Evolutionary conservation across 2,329 filamentous ascomycete genomes (phyloP), one percentile per base, ranked within the genome.

Genomic region (Fusarium poae): DNA sequence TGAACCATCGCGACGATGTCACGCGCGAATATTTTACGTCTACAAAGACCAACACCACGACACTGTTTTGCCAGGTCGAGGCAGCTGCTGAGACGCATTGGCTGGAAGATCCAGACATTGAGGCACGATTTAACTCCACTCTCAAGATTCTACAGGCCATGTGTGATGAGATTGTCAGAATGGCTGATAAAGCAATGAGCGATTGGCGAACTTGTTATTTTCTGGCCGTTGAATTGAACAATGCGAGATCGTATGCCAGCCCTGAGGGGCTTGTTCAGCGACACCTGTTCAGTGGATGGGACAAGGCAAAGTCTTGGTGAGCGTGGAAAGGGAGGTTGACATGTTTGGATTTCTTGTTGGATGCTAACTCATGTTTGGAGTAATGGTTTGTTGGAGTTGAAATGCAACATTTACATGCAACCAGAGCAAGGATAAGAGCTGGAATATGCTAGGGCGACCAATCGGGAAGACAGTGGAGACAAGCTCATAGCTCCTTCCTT

Each of bases 401-500:
- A 44, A 58, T 44, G 25, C 13, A 48, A 25, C 15, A 37, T 13
- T 39, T 51, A 10, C 9, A 51, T 37, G 48, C 23, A 50, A 21
- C 34, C 48, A 51, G 21, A 48, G 49, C 49, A 58, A 43, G n/a
- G 44, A 54, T 61, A 65, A 32, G 46, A 42, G 58, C 32, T 51
- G 42, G 43, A 13, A 25, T 55, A 54, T 56, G 49, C 23, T 54
- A 49, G 25, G 57, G 57, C 58, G 62, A 39, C 72, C 70, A 74
- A 74, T 74, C 72, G 71, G 71, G 60, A 70, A 53, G 53, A 56
- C 37, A 57, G 57, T 57, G 60, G 68, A 50, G 56, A 51, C 30
- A 50, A 35, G 37, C 43, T 43, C 23, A 49, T 40, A 62, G 61
- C 65, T 40, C 50, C 61, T 40, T 48, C 62, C 57, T 46, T 61